Percentiles rank a stretch among this genome's conserved stretches.
phyloP scores from a whole-genome alignment of 2,329 filamentous ascomycete species.

The Xylogone sp. region DNA sequence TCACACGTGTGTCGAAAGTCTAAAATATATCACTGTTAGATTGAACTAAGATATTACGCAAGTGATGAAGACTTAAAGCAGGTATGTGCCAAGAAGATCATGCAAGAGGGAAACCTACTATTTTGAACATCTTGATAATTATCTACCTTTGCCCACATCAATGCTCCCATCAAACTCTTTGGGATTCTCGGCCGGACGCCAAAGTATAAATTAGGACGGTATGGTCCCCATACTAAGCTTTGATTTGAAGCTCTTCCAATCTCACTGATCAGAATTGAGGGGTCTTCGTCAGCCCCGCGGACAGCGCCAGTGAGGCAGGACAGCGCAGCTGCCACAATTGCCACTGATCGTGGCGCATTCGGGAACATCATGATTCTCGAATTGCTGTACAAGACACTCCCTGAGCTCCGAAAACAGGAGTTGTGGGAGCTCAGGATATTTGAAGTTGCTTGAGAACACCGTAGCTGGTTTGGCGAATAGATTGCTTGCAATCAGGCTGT shows the following conservation, averaged over 20 bases:
- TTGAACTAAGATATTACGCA: neutral
- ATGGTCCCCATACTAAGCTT: conserved; percentile 92
- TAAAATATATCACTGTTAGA: conserved; percentile 30
- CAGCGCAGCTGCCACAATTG: conserved; percentile 10
- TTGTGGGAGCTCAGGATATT: conserved; percentile 11
- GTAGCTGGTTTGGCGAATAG: conserved; percentile 18
- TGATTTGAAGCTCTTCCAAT: conserved; percentile 58
- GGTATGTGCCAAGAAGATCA: neutral
- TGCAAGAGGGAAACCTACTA: conserved; percentile 49
- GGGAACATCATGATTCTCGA: conserved; percentile 17
- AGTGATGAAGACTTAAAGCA: neutral
- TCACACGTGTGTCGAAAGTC: conserved; percentile 93
- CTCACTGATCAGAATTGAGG: conserved; percentile 28
- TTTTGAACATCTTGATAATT: conserved; percentile 70
- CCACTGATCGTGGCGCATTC: conserved; percentile 9
- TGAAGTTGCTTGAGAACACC: conserved; percentile 20
- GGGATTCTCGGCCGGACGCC: conserved; percentile 79
- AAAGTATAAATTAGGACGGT: conserved; percentile 92
- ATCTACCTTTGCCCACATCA: conserved; percentile 89
- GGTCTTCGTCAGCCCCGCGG: conserved; percentile 21
- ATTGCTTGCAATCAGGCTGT: conserved; percentile 16
- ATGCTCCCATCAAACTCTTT: conserved; percentile 73
- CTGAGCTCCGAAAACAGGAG: conserved; percentile 17
- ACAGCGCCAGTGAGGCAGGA: neutral
- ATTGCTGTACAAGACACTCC: conserved; percentile 11